Evolutionary conservation across 805 yeast genomes (phyloP).

Genomic region (Teunomyces funiuensis): DNA sequence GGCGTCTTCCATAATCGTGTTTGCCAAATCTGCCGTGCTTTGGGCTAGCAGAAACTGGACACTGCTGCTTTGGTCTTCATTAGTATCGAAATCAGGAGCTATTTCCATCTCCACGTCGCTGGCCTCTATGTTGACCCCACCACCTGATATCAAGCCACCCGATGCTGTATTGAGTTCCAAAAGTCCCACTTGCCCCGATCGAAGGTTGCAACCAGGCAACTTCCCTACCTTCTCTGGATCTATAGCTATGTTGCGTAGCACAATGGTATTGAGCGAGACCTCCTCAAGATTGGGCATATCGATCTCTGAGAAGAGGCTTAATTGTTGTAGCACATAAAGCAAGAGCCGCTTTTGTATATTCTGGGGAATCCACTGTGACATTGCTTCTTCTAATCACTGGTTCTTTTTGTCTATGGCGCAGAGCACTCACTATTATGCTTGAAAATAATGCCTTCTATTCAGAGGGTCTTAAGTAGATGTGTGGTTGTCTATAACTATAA

Average conservation of each 20-base stretch:
- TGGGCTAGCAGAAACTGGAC: constrained; percentile 58
- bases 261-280: constrained; percentile 62
- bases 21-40: constrained; percentile 74
- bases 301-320: constrained; percentile 76
- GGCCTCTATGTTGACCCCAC: constrained; percentile 66
- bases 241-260: constrained; percentile 58
- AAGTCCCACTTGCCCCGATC: constrained; percentile 59
- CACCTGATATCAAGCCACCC: constrained; percentile 70
- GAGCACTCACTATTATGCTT: background rate
- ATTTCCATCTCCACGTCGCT: constrained; percentile 49
- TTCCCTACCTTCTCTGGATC: constrained; percentile 67
- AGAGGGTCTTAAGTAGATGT: background rate
- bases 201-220: constrained; percentile 60
- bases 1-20: constrained; percentile 40
- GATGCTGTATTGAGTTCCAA: constrained; percentile 46
- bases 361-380: constrained; percentile 73
- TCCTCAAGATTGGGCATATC: constrained; percentile 77
- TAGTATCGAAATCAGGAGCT: constrained; percentile 34
- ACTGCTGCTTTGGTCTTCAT: constrained; percentile 29
- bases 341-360: constrained; percentile 80
- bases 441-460: background rate
- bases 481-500: background rate
- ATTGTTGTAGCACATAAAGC: constrained; percentile 75
- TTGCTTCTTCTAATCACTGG: constrained; percentile 16
- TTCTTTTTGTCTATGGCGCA: background rate